Percentiles rank a stretch among this genome's conserved stretches.
phyloP scores from a whole-genome alignment of 352 stramenopile species.

The Globisporangium uncinulatum region DNA sequence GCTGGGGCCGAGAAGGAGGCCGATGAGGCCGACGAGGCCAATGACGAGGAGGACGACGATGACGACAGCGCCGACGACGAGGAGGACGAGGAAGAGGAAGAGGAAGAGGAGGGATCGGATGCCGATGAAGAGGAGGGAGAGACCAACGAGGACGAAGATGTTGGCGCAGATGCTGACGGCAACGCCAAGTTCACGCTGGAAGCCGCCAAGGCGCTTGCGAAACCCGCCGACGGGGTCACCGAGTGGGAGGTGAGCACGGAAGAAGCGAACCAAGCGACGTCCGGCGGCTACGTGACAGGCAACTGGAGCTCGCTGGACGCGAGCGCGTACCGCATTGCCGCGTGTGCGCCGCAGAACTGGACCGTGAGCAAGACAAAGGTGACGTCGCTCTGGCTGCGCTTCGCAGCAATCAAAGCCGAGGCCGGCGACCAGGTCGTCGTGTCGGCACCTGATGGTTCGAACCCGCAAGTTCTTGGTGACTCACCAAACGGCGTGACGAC shows the following conservation, averaged over 20 bases:
- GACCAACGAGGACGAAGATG: background rate
- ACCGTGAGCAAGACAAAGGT: slow-evolving; percentile 41
- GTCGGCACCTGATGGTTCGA: slow-evolving; percentile 26
- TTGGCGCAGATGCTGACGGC: background rate
- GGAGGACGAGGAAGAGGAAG: too few species aligned
- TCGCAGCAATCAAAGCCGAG: slow-evolving; percentile 21
- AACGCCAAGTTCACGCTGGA: slow-evolving; percentile 3
- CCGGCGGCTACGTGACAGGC: slow-evolving; percentile 34
- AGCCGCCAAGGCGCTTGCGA: slow-evolving; percentile 5
- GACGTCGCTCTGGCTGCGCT: slow-evolving; percentile 33
- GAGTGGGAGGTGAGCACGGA: slow-evolving; percentile 6
- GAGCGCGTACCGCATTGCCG: slow-evolving; percentile 28
- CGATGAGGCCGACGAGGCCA: background rate
- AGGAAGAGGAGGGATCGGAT: too few species aligned
- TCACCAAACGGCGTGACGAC: slow-evolving; percentile 24
- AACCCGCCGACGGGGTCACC: background rate
- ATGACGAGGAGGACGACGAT: background rate
- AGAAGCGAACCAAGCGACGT: slow-evolving; percentile 11
- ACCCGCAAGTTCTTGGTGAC: slow-evolving; percentile 18
- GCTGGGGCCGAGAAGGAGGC: too few species aligned
- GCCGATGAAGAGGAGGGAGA: background rate
- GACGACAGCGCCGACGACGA: background rate
- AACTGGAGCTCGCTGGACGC: slow-evolving; percentile 23
- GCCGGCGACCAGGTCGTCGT: slow-evolving; percentile 35
- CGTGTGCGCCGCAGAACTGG: slow-evolving; percentile 37